Evolutionary conservation across 2,329 filamentous ascomycete species (phyloP).

Genomic region (Colletotrichum sp.): DNA sequence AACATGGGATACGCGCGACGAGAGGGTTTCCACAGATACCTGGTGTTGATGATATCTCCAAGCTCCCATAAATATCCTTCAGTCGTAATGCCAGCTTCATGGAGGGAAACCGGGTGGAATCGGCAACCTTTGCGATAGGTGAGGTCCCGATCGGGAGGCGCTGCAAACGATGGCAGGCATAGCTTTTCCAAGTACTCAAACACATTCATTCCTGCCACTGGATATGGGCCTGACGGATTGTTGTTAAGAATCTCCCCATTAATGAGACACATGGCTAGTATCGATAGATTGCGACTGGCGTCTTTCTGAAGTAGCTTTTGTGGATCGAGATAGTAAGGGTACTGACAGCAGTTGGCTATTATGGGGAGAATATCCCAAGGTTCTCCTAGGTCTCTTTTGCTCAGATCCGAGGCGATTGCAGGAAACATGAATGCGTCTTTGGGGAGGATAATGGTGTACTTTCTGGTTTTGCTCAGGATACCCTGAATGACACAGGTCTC

Average conservation of each 20-base stretch:
- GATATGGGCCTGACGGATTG: rapidly evolving
- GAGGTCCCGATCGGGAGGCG: not conserved
- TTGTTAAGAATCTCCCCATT: not conserved
- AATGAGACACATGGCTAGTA: not conserved
- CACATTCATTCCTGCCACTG: not conserved
- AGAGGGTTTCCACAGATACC: rapidly evolving
- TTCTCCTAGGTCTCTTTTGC: not conserved
- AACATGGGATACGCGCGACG: not conserved
- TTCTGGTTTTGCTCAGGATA: not conserved
- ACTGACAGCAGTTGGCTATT: not conserved
- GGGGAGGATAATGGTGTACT: not conserved
- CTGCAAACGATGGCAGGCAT: not conserved
- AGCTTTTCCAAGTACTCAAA: not conserved
- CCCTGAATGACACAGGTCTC: rapidly evolving
- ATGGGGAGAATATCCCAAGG: not conserved
- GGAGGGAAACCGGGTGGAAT: not conserved
- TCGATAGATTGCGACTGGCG: not conserved
- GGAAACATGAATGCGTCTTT: not conserved
- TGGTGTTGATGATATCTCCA: rapidly evolving
- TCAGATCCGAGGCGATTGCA: not conserved
- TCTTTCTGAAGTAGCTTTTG: not conserved
- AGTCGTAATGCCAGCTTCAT: not conserved
- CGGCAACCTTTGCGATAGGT: not conserved
- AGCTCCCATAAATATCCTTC: not conserved
- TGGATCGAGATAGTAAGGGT: rapidly evolving